Evolutionary conservation across 805 yeast genomes (phyloP), one percentile per base, ranked within the genome.

Genomic region (Pichia cephalocereana): DNA sequence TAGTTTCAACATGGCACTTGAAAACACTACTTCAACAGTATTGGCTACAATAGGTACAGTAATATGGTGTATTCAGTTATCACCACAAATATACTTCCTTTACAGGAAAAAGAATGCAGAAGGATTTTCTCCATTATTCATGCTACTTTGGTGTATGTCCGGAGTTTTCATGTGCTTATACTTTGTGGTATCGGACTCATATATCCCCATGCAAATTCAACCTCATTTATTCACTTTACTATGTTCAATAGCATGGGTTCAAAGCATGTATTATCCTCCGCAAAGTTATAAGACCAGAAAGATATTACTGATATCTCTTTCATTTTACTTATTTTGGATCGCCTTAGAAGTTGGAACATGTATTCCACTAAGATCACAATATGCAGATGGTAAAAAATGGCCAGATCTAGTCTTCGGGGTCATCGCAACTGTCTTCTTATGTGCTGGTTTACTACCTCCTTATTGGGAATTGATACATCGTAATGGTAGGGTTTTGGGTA

Each of bases 161-260:
- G 96, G 95, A 8, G 74, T 88, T 1, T 96, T 96, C 5, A 88
- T 90, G 62, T 80, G 83, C 14, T 82, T 86, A n/a, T 91, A 87
- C 63, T 89, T 90, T 58, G 69, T 86, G 44, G 78, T 82, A 1
- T 79, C 78, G 39, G 75, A 79, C 50, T 81, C 90, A 0, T 82
- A 83, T 45, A 72, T 87, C 2, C 91, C 96, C 0, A 71, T 91
- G 52, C 82, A 83, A 63, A 71, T 91, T 32, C 98, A 91, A 66
- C 97, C 98, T 0, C 89, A 85, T 64, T 63, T 89, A 11, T 90
- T 91, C 68, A 79, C 86, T 46, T 59, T 76, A 17, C 79, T 89
- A 51, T 80, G 93, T 55, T 60, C 78, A 2, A 59, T 85, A 1
- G 76, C 90, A 11, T 88, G 81, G 74, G 63, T 71, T 31, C 89